Evolutionary conservation across 2,329 filamentous ascomycete species (phyloP).

Genomic region (Achaetomium macrosporum): DNA sequence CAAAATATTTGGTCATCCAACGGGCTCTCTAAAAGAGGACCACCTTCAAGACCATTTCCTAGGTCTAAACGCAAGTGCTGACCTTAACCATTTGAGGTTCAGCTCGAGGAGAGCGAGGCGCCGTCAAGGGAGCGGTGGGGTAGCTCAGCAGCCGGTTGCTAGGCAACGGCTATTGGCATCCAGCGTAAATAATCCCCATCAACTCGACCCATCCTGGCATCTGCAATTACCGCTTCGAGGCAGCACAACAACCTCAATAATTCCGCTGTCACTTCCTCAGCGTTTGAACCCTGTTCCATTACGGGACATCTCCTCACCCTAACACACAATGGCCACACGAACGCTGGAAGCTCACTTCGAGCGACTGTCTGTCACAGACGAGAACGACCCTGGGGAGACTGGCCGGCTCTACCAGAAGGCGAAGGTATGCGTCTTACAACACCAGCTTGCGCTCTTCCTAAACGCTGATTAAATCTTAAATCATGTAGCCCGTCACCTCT

Average conservation of each 20-base stretch:
- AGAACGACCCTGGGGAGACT: conserved; percentile 62
- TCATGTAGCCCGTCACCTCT: conserved; percentile 25
- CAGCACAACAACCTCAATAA: conserved; percentile 4
- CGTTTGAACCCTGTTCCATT: neutral
- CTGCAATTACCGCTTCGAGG: conserved; percentile 12
- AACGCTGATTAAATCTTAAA: neutral
- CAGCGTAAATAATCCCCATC: conserved; percentile 20
- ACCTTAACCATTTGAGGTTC: too few species aligned
- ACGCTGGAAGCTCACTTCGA: conserved; percentile 83
- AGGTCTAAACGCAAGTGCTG: too few species aligned
- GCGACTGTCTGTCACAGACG: conserved; percentile 82
- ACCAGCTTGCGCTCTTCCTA: neutral
- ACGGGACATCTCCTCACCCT: neutral
- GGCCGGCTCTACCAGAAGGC: conserved; percentile 59
- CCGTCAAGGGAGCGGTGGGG: neutral
- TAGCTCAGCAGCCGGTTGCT: conserved; percentile 14
- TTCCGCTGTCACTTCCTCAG: neutral
- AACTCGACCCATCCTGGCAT: conserved; percentile 14
- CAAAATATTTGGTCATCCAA: too few species aligned
- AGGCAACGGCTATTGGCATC: conserved; percentile 12
- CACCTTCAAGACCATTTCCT: too few species aligned
- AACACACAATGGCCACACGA: conserved; percentile 59
- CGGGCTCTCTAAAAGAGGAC: too few species aligned
- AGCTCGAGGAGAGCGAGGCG: too few species aligned
- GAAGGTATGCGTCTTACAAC: conserved; percentile 53